A percentile compares a stretch with the other conserved stretches of the same genome.
These are phyloP conservation scores for Clonostachys byssicola DNA, from an alignment of 2,329 filamentous ascomycete genomes.

Conservation along the genomic window DNA sequence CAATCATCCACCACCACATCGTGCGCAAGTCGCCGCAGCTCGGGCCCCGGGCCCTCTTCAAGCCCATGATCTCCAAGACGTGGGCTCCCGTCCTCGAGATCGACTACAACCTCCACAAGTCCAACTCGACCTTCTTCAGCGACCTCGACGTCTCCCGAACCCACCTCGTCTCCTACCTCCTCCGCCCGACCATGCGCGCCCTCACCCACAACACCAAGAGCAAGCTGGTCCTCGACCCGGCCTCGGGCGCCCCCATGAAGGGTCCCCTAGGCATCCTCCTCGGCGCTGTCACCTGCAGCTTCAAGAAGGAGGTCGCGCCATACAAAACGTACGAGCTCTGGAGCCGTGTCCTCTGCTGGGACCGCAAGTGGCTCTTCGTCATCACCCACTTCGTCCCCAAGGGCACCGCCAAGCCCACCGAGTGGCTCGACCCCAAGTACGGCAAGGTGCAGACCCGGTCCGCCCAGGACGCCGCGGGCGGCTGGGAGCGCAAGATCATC, in stretches of 20 bases:
- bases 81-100: slow-evolving; percentile 71
- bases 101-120: slow-evolving; percentile 84
- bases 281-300: slow-evolving; percentile 69
- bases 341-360: slow-evolving; percentile 68
- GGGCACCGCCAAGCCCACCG: slow-evolving; percentile 50
- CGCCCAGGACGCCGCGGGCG: slow-evolving; percentile 24
- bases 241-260: slow-evolving; percentile 40
- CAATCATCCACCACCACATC: slow-evolving; percentile 49
- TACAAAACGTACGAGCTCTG: slow-evolving; percentile 71
- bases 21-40: slow-evolving; percentile 42
- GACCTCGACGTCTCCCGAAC: slow-evolving; percentile 82
- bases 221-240: slow-evolving; percentile 45
- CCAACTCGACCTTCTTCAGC: slow-evolving; percentile 80
- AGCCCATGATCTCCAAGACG: slow-evolving; percentile 62
- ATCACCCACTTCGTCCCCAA: slow-evolving; percentile 69
- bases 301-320: slow-evolving; percentile 69
- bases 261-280: slow-evolving; percentile 61
- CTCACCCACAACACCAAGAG: slow-evolving; percentile 43
- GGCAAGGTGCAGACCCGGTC: slow-evolving; percentile 34
- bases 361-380: slow-evolving; percentile 78
- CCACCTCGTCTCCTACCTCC: slow-evolving; percentile 69
- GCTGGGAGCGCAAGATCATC: slow-evolving; percentile 61
- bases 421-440: slow-evolving; percentile 45
- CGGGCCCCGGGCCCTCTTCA: slow-evolving; percentile 65
- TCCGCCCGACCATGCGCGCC: slow-evolving; percentile 52